Conservation (phyloP, 1,139 yeast species). For the Geotrichum aggregatum region DNA sequence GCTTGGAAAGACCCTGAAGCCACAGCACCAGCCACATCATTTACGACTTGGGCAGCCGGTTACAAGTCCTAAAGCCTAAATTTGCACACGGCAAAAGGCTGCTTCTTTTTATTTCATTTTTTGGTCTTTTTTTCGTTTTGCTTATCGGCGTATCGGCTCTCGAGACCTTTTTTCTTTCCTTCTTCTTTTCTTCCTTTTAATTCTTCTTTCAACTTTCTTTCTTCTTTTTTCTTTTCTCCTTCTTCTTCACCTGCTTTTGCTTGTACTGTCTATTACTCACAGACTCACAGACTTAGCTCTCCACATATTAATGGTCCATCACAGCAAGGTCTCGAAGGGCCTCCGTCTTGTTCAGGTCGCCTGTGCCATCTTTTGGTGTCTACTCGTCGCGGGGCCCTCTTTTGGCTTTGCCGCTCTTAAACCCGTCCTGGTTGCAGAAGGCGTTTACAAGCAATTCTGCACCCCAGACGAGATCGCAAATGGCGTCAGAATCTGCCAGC, state of each 20-base stretch:
- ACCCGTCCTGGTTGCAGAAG: slow-evolving; percentile 70
- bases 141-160: background rate
- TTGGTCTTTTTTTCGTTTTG: background rate
- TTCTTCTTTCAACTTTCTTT: background rate
- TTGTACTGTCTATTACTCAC: background rate
- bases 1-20: too few species aligned
- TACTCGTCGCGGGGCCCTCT: slow-evolving; percentile 86
- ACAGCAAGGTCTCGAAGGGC: slow-evolving; percentile 17
- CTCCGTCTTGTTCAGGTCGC: slow-evolving; percentile 47
- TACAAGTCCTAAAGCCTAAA: too few species aligned
- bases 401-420: slow-evolving; percentile 91
- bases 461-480: slow-evolving; percentile 30
- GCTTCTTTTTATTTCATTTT: too few species aligned
- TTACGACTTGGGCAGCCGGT: too few species aligned
- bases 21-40: too few species aligned
- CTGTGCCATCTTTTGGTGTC: slow-evolving; percentile 82
- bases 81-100: too few species aligned
- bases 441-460: slow-evolving; percentile 68
- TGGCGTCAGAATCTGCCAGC: slow-evolving; percentile 47
- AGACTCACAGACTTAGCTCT: background rate
- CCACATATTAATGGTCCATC: slow-evolving; percentile 18
- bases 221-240: background rate
- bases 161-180: too few species aligned
- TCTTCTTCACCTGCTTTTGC: background rate
- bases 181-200: background rate